Conservation (phyloP, 2,329 filamentous ascomycete species). For the Chaetomiaceae sp. region DNA sequence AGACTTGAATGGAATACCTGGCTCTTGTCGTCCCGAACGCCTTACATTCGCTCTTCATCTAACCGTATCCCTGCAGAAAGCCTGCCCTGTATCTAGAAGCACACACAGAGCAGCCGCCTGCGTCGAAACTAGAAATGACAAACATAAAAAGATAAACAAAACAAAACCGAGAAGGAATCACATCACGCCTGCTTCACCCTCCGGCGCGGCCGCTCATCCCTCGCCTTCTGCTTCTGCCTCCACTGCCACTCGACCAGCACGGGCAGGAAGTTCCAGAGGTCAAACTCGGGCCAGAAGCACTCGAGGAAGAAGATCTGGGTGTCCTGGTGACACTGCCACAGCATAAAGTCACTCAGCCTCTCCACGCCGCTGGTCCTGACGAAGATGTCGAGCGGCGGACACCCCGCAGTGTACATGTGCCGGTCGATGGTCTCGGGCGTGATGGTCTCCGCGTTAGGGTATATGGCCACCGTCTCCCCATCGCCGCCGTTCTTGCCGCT, state of each 20-base stretch:
- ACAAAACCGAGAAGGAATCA: too few species aligned
- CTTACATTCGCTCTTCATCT: too few species aligned
- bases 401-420: conserved; percentile 82
- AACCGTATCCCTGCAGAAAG: too few species aligned
- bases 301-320: conserved; percentile 91
- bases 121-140: too few species aligned
- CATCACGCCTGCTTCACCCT: conserved; percentile 31
- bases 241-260: conserved; percentile 88
- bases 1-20: too few species aligned
- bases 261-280: conserved; percentile 87
- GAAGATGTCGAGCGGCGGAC: conserved; percentile 85
- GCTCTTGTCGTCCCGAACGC: too few species aligned
- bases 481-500: conserved; percentile 34
- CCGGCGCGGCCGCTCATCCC: conserved; percentile 42
- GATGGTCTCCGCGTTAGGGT: conserved; percentile 78
- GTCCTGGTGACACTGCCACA: conserved; percentile 94
- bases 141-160: background rate
- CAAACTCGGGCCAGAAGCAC: conserved; percentile 93
- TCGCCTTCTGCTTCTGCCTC: conserved; percentile 54
- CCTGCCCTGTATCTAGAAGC: too few species aligned
- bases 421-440: conserved; percentile 74
- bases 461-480: conserved; percentile 35
- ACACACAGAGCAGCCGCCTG: too few species aligned
- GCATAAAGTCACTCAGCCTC: conserved; percentile 93
- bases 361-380: conserved; percentile 90